Evolutionary conservation across 2,329 filamentous ascomycete genomes (phyloP).

Genomic region (Fusarium equiseti): DNA sequence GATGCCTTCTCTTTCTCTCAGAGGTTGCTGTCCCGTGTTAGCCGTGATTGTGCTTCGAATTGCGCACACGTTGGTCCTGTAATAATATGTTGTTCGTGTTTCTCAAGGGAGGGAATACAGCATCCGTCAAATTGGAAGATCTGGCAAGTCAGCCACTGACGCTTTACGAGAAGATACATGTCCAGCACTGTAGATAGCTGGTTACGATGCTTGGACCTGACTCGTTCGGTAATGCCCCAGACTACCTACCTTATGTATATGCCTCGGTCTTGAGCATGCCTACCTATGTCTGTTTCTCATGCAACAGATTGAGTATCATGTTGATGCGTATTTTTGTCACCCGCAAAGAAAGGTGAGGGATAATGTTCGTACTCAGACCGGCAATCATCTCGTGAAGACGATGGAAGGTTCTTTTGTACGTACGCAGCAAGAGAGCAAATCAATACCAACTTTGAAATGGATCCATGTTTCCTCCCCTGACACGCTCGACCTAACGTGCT

Average conservation of each 20-base stretch:
- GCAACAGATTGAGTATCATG: not conserved
- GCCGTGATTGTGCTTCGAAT: constrained; percentile 26
- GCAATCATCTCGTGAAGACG: not conserved
- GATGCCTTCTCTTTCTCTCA: constrained; percentile 36
- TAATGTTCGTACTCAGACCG: constrained; percentile 7
- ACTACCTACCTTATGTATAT: not conserved
- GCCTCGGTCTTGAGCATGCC: not conserved
- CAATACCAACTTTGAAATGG: not conserved
- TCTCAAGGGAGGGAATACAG: constrained; percentile 2
- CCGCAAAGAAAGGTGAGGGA: not conserved
- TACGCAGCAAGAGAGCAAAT: not conserved
- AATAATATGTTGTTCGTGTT: constrained; percentile 32
- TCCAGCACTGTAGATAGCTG: not conserved
- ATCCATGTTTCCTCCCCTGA: constrained; percentile 9
- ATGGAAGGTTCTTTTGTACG: constrained; percentile 4
- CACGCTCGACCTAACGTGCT: not conserved
- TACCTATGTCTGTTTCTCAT: not conserved
- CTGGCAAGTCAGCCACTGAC: constrained; percentile 29
- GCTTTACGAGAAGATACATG: constrained; percentile 20
- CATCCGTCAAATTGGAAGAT: constrained; percentile 14
- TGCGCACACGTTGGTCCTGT: constrained; percentile 27
- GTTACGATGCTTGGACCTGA: constrained; percentile 1
- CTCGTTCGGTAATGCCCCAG: constrained; percentile 9
- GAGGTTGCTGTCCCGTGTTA: constrained; percentile 37
- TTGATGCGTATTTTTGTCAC: not conserved